Evolutionary conservation across 2,329 filamentous ascomycete genomes (phyloP).

Genomic region (Ploettnerulaceae sp.): DNA sequence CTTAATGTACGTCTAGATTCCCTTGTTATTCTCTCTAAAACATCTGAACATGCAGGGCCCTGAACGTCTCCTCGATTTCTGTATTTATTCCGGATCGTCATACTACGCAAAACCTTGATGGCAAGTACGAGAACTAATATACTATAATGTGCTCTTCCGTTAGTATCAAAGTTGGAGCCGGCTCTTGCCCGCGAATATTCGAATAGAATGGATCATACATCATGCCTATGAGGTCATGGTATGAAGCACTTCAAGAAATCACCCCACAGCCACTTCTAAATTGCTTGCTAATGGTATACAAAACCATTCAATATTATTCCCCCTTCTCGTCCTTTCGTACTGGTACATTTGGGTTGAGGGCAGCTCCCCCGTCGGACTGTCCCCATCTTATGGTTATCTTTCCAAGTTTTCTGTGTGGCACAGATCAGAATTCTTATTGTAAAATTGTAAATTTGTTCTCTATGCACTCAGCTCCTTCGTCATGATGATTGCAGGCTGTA

Average conservation of each 20-base stretch:
- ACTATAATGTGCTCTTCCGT: background rate
- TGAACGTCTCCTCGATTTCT: too few species aligned
- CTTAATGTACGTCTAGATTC: too few species aligned
- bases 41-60: too few species aligned
- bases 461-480: slow-evolving; percentile 45
- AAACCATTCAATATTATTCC: background rate
- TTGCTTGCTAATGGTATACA: background rate
- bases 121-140: too few species aligned
- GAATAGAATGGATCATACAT: too few species aligned
- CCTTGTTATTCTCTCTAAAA: too few species aligned
- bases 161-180: background rate
- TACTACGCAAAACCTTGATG: too few species aligned
- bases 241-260: too few species aligned
- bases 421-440: slow-evolving; percentile 53
- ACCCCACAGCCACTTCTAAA: too few species aligned
- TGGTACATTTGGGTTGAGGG: too few species aligned
- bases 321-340: too few species aligned
- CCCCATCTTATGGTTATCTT: slow-evolving; percentile 13
- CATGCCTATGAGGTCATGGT: background rate
- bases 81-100: too few species aligned
- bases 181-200: background rate
- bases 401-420: slow-evolving; percentile 41
- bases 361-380: slow-evolving; percentile 11
- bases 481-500: slow-evolving; percentile 46
- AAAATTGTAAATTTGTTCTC: slow-evolving; percentile 52